Conservation (phyloP, 306 rosid genomes). For the Cyamopsis tetragonoloba region DNA sequence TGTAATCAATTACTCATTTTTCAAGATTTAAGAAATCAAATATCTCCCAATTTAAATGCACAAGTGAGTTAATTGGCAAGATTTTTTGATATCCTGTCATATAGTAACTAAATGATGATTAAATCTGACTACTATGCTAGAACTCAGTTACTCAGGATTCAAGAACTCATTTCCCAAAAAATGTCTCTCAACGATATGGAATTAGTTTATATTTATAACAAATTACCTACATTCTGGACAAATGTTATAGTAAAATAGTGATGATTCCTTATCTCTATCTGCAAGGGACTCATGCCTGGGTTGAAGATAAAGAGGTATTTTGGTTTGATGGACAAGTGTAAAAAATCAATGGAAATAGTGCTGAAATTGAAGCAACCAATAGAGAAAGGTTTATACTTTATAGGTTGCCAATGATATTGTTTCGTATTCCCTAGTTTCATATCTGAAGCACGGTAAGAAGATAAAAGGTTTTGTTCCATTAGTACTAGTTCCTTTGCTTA, state of each 20-base stretch:
- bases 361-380: slow-evolving; percentile 54
- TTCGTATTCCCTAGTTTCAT: not conserved
- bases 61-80: too few relatives aligned
- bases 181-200: not conserved
- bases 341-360: slow-evolving; percentile 73
- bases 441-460: not conserved
- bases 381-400: slow-evolving; percentile 68
- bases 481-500: too few relatives aligned
- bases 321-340: slow-evolving; percentile 81
- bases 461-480: not conserved
- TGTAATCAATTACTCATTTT: too few relatives aligned
- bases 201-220: not conserved
- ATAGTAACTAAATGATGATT: too few relatives aligned
- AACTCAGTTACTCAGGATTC: too few relatives aligned
- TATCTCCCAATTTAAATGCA: too few relatives aligned
- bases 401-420: not conserved
- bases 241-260: not conserved
- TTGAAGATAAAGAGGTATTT: slow-evolving; percentile 60
- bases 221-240: not conserved
- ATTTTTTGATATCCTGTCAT: too few relatives aligned
- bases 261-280: slow-evolving; percentile 20
- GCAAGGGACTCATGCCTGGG: slow-evolving; percentile 97
- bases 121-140: too few relatives aligned
- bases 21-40: too few relatives aligned
- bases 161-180: too few relatives aligned